These are phyloP conservation scores for Saturnispora sanitii DNA, from an alignment of 805 yeast species.

Conservation along the genomic window DNA sequence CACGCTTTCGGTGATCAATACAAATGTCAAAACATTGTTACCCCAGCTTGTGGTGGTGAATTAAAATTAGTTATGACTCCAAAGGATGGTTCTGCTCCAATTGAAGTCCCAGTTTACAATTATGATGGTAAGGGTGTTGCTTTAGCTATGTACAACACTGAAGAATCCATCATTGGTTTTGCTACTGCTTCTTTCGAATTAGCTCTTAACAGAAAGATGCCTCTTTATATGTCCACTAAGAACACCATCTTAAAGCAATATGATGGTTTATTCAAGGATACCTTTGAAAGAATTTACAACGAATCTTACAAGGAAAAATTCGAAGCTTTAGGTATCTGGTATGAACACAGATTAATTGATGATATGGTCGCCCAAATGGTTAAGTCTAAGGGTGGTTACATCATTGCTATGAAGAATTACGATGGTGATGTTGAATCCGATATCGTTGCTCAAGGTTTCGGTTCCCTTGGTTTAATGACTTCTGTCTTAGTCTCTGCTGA, in stretches of 20 bases:
- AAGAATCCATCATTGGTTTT: constrained; percentile 79
- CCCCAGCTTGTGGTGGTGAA: constrained; percentile 68
- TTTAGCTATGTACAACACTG: constrained; percentile 92
- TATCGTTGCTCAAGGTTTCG: constrained; percentile 96
- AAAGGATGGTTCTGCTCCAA: constrained; percentile 44
- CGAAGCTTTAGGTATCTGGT: constrained; percentile 81
- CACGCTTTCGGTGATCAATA: constrained; percentile 97
- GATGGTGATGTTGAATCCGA: constrained; percentile 98
- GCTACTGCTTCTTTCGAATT: constrained; percentile 88
- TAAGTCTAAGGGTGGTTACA: constrained; percentile 89
- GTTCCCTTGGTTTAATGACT: constrained; percentile 94
- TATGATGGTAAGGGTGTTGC: constrained; percentile 73
- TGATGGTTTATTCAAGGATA: constrained; percentile 93
- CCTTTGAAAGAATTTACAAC: constrained; percentile 75
- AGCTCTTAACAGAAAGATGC: constrained; percentile 70
- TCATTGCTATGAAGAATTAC: constrained; percentile 94
- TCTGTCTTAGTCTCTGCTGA: constrained; percentile 96
- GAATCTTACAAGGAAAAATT: constrained; percentile 57
- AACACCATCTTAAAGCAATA: constrained; percentile 90
- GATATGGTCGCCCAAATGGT: constrained; percentile 99
- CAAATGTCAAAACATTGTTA: constrained; percentile 78
- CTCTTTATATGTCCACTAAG: constrained; percentile 81
- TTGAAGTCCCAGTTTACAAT: constrained; percentile 54
- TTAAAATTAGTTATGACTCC: constrained; percentile 73
- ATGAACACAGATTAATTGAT: constrained; percentile 92